These are phyloP conservation scores for Parascedosporium putredinis DNA, from an alignment of 2,329 filamentous ascomycete genomes.

Conservation along the genomic window DNA sequence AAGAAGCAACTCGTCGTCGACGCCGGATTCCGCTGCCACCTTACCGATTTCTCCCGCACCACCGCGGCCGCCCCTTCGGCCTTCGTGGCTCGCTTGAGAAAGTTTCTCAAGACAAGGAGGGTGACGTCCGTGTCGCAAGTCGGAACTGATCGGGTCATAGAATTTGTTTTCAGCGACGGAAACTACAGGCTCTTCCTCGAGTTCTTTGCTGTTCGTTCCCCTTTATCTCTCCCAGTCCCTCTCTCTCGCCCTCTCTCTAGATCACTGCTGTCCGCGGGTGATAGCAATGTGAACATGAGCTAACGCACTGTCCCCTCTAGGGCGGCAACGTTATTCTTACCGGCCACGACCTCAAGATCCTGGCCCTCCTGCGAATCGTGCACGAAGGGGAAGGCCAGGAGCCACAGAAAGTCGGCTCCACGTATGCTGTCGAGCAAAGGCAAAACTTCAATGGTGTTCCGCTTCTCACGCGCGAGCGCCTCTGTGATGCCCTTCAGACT, in stretches of 20 bases:
- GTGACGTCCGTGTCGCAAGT: constrained; percentile 75
- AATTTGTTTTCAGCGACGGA: constrained; percentile 88
- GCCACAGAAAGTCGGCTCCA: constrained; percentile 63
- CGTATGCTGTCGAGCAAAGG: constrained; percentile 70
- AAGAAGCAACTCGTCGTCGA: constrained; percentile 89
- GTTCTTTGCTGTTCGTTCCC: constrained; percentile 71
- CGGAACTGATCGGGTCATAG: constrained; percentile 86
- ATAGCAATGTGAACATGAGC: constrained; percentile 6
- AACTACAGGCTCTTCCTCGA: constrained; percentile 80
- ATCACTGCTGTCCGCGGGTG: background rate
- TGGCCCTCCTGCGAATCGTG: constrained; percentile 72
- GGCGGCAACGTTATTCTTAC: constrained; percentile 92
- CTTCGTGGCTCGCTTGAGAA: constrained; percentile 78
- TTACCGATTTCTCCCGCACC: constrained; percentile 81
- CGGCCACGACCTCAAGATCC: constrained; percentile 70
- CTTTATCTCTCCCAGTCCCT: no score
- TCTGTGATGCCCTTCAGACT: constrained; percentile 58
- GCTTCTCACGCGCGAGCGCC: constrained; percentile 59
- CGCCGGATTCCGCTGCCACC: constrained; percentile 89
- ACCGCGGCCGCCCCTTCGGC: constrained; percentile 74
- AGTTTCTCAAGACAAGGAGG: constrained; percentile 76
- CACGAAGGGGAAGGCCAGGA: constrained; percentile 76
- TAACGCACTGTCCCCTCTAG: constrained; percentile 14
- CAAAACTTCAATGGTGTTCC: constrained; percentile 76
- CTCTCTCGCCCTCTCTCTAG: no score